Evolutionary conservation across 2,329 filamentous ascomycete genomes (phyloP), one percentile per base, ranked within the genome.

Genomic region (Diplodia intermedia): DNA sequence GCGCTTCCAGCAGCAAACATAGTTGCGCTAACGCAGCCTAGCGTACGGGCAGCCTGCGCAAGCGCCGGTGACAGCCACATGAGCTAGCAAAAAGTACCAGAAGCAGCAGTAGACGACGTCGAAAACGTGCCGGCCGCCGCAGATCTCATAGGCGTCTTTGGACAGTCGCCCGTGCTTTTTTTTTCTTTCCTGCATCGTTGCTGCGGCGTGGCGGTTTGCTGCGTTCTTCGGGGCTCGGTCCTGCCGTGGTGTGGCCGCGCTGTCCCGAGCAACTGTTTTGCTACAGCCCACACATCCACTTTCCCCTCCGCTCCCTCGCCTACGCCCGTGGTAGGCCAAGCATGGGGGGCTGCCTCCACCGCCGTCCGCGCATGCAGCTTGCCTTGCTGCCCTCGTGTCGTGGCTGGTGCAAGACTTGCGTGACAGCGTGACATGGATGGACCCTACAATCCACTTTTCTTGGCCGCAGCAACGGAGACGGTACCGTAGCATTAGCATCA

Each of bases 341-440:
- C 29, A 52, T 38, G 6, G 56, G 47, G 43, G 33, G 60, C 7
- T 52, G 60, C 47, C n/a, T 31, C 60, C 60, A 63, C 60, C 60
- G 60, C 60, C 18, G 18, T 63, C 56, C 60, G 47, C 43, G n/a
- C 43, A 8, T 50, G 60, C 60, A 63, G 43, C 29, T 38, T 23
- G 8, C n/a, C 31, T 38, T 23, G 47, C 29, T 36, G 60, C 31
- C 49, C 29, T 52, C 60, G 43, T 63, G 47, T 50, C 47, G 47
- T 52, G 60, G 60, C 43, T 47, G 11, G 12, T 23, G 29, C 8
- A 33, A 49, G 29, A 38, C 43, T 20, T 14, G 29, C 60, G 43
- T 63, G 60, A 63, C 60, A 49, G 57, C 57, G 43, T 62, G 57
- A 62, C n/a, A 57, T 18, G 33, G 43, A 63, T 43, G 43, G 20